A percentile compares a stretch with the other conserved stretches of the same genome.
These are phyloP conservation scores for Kwoniella pini DNA, from an alignment of 768 basidiomycete species.

Conservation along the genomic window DNA sequence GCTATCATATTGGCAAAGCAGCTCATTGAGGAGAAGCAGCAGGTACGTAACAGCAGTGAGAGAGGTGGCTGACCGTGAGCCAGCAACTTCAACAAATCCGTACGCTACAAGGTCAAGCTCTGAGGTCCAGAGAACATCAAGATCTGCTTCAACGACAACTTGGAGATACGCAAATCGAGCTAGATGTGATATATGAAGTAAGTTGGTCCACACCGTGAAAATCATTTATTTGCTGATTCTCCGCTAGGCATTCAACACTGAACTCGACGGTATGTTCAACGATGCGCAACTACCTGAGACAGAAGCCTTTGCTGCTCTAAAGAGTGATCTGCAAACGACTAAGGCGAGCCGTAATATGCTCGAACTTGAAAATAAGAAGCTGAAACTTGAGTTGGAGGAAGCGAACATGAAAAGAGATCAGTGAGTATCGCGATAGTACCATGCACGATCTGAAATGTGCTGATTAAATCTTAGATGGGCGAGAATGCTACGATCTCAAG, in stretches of 20 bases:
- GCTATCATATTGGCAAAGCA: conserved; percentile 20
- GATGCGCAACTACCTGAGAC: conserved; percentile 77
- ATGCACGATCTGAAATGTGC: background rate
- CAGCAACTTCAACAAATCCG: conserved; percentile 61
- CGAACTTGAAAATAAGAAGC: conserved; percentile 77
- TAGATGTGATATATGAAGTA: conserved; percentile 92
- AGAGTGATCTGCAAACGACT: conserved; percentile 68
- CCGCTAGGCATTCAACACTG: conserved; percentile 84
- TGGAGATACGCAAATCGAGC: conserved; percentile 75
- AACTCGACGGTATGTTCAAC: conserved; percentile 86
- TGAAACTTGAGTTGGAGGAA: conserved; percentile 42
- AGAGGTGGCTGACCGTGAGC: background rate
- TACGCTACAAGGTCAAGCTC: conserved; percentile 65
- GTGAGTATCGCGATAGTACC: conserved; percentile 60
- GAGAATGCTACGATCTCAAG: conserved; percentile 61
- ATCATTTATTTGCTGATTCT: conserved; percentile 1
- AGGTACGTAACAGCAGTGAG: conserved; percentile 16
- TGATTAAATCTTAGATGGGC: conserved; percentile 62
- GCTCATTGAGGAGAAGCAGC: conserved; percentile 8
- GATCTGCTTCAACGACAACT: conserved; percentile 77
- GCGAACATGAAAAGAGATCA: conserved; percentile 68
- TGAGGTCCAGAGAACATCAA: conserved; percentile 65
- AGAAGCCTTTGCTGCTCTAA: conserved; percentile 79
- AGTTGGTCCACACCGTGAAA: conserved; percentile 28
- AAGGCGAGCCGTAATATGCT: conserved; percentile 76